phyloP scores from a whole-genome alignment of 371 early-diverging fungal species.

The Coemansia sp. region DNA sequence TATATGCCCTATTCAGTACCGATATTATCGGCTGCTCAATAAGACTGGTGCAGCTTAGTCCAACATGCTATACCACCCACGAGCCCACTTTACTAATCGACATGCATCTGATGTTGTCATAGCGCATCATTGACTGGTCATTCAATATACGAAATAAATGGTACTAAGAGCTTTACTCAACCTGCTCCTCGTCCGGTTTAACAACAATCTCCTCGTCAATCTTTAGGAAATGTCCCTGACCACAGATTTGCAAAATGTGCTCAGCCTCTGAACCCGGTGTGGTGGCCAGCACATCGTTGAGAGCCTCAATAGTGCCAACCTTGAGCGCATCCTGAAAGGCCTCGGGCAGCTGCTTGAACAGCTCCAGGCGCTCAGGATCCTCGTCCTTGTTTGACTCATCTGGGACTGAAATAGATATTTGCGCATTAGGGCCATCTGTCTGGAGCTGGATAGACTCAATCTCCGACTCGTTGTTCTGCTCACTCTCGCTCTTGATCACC shows the following conservation, averaged over 20 bases:
- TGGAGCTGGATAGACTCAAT: conserved; percentile 76
- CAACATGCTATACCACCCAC: background rate
- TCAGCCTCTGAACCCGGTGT: conserved; percentile 73
- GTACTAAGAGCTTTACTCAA: background rate
- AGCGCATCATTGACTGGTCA: background rate
- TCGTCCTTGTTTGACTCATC: conserved; percentile 51
- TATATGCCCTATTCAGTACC: background rate
- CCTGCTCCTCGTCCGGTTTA: conserved; percentile 35
- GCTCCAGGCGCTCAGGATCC: conserved; percentile 57
- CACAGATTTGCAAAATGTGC: conserved; percentile 66
- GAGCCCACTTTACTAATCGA: background rate
- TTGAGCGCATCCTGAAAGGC: conserved; percentile 75
- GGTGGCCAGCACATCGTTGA: conserved; percentile 76
- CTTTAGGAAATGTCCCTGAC: conserved; percentile 68
- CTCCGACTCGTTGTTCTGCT: conserved; percentile 52
- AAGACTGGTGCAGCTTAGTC: background rate
- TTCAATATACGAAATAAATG: background rate
- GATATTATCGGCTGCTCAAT: background rate
- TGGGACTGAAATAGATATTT: conserved; percentile 55
- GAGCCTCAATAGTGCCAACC: conserved; percentile 70
- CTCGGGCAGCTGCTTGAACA: conserved; percentile 68
- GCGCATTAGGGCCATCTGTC: conserved; percentile 64
- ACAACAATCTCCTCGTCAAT: conserved; percentile 44
- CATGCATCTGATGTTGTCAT: background rate
- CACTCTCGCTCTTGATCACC: conserved; percentile 57